Base-by-base conservation (phyloP, 106 monocot genomes). In the Dendrobium nobile region DNA sequence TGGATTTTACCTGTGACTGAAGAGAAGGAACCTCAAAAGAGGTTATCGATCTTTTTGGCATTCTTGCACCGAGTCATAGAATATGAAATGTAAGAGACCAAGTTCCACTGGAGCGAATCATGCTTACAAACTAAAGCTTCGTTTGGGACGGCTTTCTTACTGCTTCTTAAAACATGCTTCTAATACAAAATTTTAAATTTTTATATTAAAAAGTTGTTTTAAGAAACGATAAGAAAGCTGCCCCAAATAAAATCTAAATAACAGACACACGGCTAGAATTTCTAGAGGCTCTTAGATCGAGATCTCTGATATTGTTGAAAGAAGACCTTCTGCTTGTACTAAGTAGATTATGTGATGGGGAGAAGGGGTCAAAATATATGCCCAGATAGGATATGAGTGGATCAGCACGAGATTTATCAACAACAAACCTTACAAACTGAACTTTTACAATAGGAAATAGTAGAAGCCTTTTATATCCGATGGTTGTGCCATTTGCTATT, bases 391-490 rank as follows among this genome's bases (percentile, higher is more conserved):
- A 90, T 70, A 98, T 85, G 74, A 98, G 84, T 41, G 98, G 98
- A 80, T 89, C 91, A 16, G 92, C 98, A 31, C 98, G 90, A 76
- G 95, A 86, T 47, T 86, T 80, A 31, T 89, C 89, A 16, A 98
- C 85, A 41, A 87, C 48, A 4, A 98, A 75, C 91, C 83, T 88
- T 58, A 98, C 18, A 75, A 75, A 87, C 67, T 80, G 89, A 5
- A 85, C 45, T 77, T 89, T 68, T 1, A 89, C 83, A 42, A 54
- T 77, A 0, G 83, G 83, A 88, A 98, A 87, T 41, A 42, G 85
- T 24, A 98, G 59, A 54, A 98, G 79, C 59, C 98, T 86, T 79
- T 98, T 98, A 72, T 91, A 95, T 42, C 98, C 98, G 48, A 98
- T 89, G 4, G 98, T 98, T 7, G 98, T 93, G 20, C 89, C 95